phyloP scores from a whole-genome alignment of 148 eudicot genomes.

The Chenopodium berlandieri region DNA sequence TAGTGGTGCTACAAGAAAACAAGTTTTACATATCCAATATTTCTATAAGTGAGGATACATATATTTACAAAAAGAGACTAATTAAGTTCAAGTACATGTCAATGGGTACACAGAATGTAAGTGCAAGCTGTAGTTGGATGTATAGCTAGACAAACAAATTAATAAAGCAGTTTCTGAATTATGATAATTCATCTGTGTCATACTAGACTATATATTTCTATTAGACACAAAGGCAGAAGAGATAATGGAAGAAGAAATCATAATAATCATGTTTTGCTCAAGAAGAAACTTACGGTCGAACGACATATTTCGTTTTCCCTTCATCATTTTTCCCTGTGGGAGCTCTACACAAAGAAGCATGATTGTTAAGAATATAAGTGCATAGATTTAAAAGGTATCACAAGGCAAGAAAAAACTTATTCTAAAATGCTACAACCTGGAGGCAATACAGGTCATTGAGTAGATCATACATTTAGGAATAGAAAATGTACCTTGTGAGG shows the following conservation, averaged over 20 bases:
- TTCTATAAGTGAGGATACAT: background rate
- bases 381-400: background rate
- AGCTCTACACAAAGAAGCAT: slow-evolving; percentile 49
- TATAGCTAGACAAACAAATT: background rate
- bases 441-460: background rate
- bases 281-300: slow-evolving; percentile 76
- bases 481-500: slow-evolving; percentile 65
- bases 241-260: background rate
- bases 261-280: background rate
- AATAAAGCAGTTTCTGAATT: background rate
- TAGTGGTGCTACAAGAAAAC: background rate
- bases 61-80: background rate
- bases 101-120: background rate
- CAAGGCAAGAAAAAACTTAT: background rate
- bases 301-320: slow-evolving; percentile 84
- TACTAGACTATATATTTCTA: background rate
- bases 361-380: background rate
- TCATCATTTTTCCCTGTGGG: slow-evolving; percentile 75
- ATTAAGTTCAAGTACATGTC: background rate
- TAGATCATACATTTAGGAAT: slow-evolving; percentile 4
- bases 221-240: background rate
- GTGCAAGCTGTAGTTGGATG: background rate
- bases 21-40: background rate
- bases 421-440: background rate
- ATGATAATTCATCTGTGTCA: background rate